Evolutionary conservation across 345 rosid species (phyloP), one percentile per base, ranked within the genome.

Genomic region (Eucalyptus tenuipes): DNA sequence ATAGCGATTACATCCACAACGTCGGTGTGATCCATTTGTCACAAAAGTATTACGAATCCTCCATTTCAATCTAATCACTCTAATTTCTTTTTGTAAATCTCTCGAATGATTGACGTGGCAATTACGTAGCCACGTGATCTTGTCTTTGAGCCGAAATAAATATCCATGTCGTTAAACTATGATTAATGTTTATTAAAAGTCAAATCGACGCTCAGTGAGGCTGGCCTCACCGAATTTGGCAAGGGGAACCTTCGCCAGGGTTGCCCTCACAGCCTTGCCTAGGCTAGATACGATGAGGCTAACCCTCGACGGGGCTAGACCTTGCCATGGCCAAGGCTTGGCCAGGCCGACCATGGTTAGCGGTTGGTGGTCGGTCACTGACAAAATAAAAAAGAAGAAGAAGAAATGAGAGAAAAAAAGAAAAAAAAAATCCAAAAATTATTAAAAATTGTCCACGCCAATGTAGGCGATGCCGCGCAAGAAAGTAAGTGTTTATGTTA

Each of bases 171-270:
- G 0, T 59, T 13, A 27, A 59, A 59, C 15, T 59, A 3, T 0
- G 16, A 59, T 2, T 13, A 55, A 52, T 52, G 24, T 52, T 52
- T 52, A 52, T 52, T 52, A 2, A 52, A 52, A 52, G 24, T 52
- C 24, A 52, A 52, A 52, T 52, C 1, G 8, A 1, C 0, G 24
- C 24, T 3, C 0, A 3, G 2, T 0, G 0, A 52, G 55, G 55
- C 8, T 3, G 2, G 10, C 55, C 24, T 52, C 55, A 52, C 9
- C 2, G 2, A 52, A 17, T 50, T 1, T 50, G 1, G 55, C 55
- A 0, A 50, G 2, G 55, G 22, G 55, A 50, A 22, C 22, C 55
- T 7, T 50, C 1, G 9, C 0, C 2, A 22, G 2, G 55, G 4
- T 50, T 50, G 8, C 4, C 22, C 55, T 50, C 55, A 50, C 14